Evolutionary conservation across 106 monocot genomes (phyloP).

Genomic region (Iris macrosiphon): DNA sequence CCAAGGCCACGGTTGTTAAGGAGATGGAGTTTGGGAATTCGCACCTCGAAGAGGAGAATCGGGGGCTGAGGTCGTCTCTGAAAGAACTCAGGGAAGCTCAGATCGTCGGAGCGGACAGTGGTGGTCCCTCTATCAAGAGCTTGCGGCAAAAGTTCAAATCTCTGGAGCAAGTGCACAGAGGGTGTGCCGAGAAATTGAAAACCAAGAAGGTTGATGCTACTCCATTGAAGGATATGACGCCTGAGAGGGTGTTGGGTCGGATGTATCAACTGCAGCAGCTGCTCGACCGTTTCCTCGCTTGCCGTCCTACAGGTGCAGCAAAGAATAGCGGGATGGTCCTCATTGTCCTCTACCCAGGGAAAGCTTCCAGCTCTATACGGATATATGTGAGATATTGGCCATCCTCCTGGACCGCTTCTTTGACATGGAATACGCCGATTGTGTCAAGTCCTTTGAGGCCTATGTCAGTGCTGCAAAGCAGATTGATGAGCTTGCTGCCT

Average conservation of each 20-base stretch:
- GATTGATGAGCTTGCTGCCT: conserved; percentile 63
- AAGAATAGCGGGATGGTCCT: conserved; percentile 60
- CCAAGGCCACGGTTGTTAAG: too few species aligned
- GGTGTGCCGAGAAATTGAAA: too few species aligned
- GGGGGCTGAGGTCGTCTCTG: too few species aligned
- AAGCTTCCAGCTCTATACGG: conserved; percentile 84
- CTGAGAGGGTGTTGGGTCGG: conserved; percentile 42
- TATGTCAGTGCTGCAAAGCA: conserved; percentile 76
- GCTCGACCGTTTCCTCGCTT: conserved; percentile 59
- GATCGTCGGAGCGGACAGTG: too few species aligned
- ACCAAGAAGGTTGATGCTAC: too few species aligned
- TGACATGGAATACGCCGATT: conserved; percentile 78
- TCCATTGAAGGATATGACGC: conserved; percentile 60
- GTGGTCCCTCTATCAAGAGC: too few species aligned
- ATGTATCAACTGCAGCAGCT: conserved; percentile 77
- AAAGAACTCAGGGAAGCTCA: too few species aligned
- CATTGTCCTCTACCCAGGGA: conserved; percentile 61
- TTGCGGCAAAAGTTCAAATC: too few species aligned
- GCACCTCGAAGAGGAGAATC: too few species aligned
- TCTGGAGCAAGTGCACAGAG: too few species aligned
- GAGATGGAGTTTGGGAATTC: too few species aligned
- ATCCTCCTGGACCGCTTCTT: conserved; percentile 61
- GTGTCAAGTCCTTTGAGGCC: conserved; percentile 58
- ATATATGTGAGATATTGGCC: conserved; percentile 68
- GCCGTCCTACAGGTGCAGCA: conserved; percentile 64